Conservation (phyloP, 371 early-diverging fungal genomes). For the Rhizopus delemar region DNA sequence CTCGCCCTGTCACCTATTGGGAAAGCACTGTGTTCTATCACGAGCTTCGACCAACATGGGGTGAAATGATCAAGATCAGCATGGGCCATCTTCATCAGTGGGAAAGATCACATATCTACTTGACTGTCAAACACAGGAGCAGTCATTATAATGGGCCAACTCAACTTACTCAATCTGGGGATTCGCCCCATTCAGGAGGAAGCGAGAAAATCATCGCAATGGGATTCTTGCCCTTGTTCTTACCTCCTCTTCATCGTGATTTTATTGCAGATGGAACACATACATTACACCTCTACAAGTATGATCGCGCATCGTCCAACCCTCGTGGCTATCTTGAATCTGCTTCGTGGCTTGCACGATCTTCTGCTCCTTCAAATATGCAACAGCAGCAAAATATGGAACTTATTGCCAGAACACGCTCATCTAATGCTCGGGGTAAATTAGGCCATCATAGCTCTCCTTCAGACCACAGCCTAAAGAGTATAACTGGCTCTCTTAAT, state of each 20-base stretch:
- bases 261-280: constrained; percentile 68
- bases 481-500: constrained; percentile 18
- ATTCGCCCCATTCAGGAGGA: constrained; percentile 15
- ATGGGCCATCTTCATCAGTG: constrained; percentile 50
- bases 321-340: constrained; percentile 53
- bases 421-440: neutral
- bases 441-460: constrained; percentile 24
- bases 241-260: constrained; percentile 54
- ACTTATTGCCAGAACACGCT: neutral
- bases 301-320: constrained; percentile 49
- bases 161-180: neutral
- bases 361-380: constrained; percentile 43
- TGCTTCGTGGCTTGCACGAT: constrained; percentile 41
- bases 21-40: constrained; percentile 71
- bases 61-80: constrained; percentile 66
- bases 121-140: constrained; percentile 61
- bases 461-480: constrained; percentile 28
- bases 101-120: constrained; percentile 62
- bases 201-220: constrained; percentile 52
- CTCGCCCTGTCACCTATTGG: constrained; percentile 44
- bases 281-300: constrained; percentile 65
- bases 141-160: constrained; percentile 27
- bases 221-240: constrained; percentile 63
- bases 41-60: constrained; percentile 65
- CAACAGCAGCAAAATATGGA: constrained; percentile 6